phyloP scores from a whole-genome alignment of 345 rosid species.

The Sapria himalayana region DNA sequence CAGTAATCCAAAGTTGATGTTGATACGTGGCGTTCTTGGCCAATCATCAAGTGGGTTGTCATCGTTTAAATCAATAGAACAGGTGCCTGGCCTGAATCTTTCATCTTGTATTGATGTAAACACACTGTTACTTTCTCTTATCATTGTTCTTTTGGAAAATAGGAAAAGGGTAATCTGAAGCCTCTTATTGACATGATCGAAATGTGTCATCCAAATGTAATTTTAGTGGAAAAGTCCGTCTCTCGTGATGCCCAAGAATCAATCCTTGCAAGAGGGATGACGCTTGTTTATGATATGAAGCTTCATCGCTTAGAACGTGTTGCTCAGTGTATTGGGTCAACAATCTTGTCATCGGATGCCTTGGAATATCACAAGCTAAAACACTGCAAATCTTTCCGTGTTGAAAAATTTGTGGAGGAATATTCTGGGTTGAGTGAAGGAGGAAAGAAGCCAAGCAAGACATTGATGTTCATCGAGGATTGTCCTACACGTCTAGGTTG shows the following conservation, averaged over 20 bases:
- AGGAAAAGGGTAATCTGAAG: constrained; percentile 44
- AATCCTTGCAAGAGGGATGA: constrained; percentile 46
- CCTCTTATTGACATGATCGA: constrained; percentile 45
- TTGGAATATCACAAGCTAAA: constrained; percentile 38
- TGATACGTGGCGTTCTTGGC: constrained; percentile 56
- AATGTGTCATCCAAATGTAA: constrained; percentile 42
- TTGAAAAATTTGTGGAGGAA: constrained; percentile 72
- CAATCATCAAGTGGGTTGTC: constrained; percentile 57
- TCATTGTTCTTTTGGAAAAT: constrained; percentile 11
- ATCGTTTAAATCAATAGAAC: constrained; percentile 43
- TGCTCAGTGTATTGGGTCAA: constrained; percentile 64
- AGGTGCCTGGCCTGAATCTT: constrained; percentile 21
- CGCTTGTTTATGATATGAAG: constrained; percentile 79
- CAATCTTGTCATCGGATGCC: constrained; percentile 33
- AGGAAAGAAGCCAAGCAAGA: constrained; percentile 58
- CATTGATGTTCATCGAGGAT: constrained; percentile 85
- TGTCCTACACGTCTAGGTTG: constrained; percentile 65
- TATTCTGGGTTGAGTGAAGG: constrained; percentile 42
- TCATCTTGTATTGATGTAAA: background rate
- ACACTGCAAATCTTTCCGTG: constrained; percentile 61
- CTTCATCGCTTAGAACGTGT: constrained; percentile 73
- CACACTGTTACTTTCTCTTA: constrained; percentile 9
- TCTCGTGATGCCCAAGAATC: constrained; percentile 68
- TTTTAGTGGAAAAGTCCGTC: constrained; percentile 79
- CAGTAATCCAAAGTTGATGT: constrained; percentile 55